Evolutionary conservation across 164 flowering plant species (phyloP), one percentile per base, ranked within the genome.

Genomic region (Tetrastigma voinierianum): DNA sequence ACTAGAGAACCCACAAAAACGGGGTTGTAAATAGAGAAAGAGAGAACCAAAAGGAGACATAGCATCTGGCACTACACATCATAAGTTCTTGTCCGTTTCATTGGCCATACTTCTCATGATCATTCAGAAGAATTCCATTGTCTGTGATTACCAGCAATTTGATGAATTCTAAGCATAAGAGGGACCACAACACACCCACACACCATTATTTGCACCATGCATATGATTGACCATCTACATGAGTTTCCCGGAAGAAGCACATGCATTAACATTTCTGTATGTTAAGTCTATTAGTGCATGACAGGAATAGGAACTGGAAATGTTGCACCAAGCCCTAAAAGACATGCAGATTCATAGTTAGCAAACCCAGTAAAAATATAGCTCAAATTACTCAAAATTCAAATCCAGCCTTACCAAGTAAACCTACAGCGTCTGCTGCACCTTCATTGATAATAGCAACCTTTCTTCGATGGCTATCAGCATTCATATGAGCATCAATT

Each of bases 361-460:
- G 62, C 43, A 57, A 54, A n/a, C 5, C 40, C n/a, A 44, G 44
- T 17, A 3, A 32, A 32, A 7, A 32, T 32, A 32, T 32, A 7
- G 40, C 0, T 3, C 40, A 3, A 32, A 4, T 32, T 7, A 32
- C 40, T 7, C 6, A 32, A 32, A 32, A 32, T 32, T 3, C 40
- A 55, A 32, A 11, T 59, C 16, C 4, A 54, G 10, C 6, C 40
- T 70, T 75, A 90, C 97, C 97, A 70, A 90, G 77, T 46, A 95
- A 69, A 54, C 82, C 94, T 20, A 83, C 72, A 46, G 77, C 84
- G 81, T 88, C 97, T 24, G 94, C 94, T 40, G 99, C 97, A 55
- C 99, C 97, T 83, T 95, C 98, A 70, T 88, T 89, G 68, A 95
- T 65, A 57, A 91, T 72, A 56, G 75, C 75, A 67, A 91, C 86